These are phyloP conservation scores for Dictyostelium brefeldianum DNA, from an alignment of 78 protist genomes.

Conservation along the genomic window DNA sequence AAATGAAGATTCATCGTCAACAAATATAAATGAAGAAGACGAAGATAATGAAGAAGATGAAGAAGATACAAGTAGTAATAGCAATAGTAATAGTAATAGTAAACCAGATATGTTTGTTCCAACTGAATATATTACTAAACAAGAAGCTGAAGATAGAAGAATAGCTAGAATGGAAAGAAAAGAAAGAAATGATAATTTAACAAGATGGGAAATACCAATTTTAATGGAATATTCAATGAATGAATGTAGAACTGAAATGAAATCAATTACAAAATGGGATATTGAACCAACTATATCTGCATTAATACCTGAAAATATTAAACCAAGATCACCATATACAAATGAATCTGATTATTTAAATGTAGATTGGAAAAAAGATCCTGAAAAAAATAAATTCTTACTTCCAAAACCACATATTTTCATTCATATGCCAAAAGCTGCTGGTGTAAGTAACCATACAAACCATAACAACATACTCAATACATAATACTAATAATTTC, in stretches of 20 bases:
- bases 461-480: too few species aligned
- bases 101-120: background rate
- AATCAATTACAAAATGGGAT: background rate
- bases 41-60: background rate
- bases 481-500: too few species aligned
- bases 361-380: background rate
- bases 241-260: conserved; percentile 1
- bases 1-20: background rate
- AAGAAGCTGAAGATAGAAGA: conserved; percentile 8
- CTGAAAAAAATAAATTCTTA: conserved; percentile 1
- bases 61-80: background rate
- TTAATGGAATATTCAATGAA: background rate
- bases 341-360: background rate
- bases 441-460: conserved; percentile 27
- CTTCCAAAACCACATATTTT: conserved; percentile 59
- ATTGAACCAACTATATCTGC: background rate
- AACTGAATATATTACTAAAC: background rate
- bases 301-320: background rate
- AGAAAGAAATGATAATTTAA: background rate
- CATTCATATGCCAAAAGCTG: conserved; percentile 61
- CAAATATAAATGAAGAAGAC: background rate
- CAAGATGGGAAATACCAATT: background rate
- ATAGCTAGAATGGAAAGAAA: background rate
- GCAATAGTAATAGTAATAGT: background rate
- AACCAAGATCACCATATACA: background rate